phyloP scores from a whole-genome alignment of 2,329 filamentous ascomycete genomes.

The Penicillium hordei region DNA sequence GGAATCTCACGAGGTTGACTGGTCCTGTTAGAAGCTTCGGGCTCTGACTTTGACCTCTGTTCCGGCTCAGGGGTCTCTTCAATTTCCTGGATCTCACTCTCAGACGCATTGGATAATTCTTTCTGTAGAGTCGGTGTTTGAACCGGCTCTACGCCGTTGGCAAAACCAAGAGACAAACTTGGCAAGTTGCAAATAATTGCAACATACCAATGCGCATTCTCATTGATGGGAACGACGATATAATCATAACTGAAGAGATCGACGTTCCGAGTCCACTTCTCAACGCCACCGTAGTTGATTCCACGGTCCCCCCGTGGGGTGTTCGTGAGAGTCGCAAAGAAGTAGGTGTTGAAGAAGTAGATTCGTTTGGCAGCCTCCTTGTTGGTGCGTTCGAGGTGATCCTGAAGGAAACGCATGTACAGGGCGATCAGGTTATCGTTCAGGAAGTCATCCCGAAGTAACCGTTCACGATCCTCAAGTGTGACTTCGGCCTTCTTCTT shows the following conservation, averaged over 20 bases:
- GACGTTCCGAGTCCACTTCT: conserved; percentile 81
- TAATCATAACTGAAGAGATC: conserved; percentile 86
- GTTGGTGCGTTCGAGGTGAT: conserved; percentile 55
- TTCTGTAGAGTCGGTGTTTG: conserved; percentile 8
- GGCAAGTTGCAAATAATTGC: conserved; percentile 90
- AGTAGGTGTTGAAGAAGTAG: conserved; percentile 91
- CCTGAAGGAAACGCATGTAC: conserved; percentile 74
- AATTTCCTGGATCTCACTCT: conserved; percentile 28
- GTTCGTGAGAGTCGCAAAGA: conserved; percentile 75
- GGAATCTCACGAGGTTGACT: background rate
- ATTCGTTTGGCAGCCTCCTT: conserved; percentile 63
- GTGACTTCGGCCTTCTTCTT: conserved; percentile 50
- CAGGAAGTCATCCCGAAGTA: conserved; percentile 81
- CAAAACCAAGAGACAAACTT: conserved; percentile 50
- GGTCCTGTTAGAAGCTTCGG: background rate
- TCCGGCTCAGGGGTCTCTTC: conserved; percentile 29
- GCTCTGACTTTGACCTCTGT: conserved; percentile 1
- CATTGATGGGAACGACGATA: conserved; percentile 88
- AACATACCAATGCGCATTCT: conserved; percentile 86
- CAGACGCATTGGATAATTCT: conserved; percentile 11
- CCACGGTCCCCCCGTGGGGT: conserved; percentile 50
- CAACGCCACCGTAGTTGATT: conserved; percentile 83
- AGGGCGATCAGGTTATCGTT: conserved; percentile 94
- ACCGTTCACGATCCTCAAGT: conserved; percentile 57
- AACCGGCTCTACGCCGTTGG: conserved; percentile 6